phyloP scores from a whole-genome alignment of 1,284 basidiomycete genomes.

The Moesziomyces sp. region DNA sequence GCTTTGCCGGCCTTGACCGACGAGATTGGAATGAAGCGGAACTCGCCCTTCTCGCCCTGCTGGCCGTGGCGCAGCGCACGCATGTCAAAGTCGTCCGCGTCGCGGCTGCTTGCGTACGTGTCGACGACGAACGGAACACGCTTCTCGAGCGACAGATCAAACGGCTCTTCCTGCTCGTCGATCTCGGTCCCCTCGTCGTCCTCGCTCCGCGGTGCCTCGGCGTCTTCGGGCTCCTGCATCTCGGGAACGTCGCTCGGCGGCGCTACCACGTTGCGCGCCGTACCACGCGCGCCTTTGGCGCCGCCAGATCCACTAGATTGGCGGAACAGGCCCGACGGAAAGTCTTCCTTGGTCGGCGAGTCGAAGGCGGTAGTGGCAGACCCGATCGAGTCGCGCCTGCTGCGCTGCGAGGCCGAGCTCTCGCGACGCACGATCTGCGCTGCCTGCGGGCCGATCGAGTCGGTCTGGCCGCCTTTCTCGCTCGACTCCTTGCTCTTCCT shows the following conservation, averaged over 20 bases:
- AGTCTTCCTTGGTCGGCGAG: constrained; percentile 35
- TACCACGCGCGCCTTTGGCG: constrained; percentile 11
- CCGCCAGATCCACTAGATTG: constrained; percentile 6
- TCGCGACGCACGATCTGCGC: constrained; percentile 15
- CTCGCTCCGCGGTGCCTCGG: background rate
- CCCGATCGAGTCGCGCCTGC: constrained; percentile 44
- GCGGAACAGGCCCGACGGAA: constrained; percentile 6
- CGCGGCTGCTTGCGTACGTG: constrained; percentile 17
- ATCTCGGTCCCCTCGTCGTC: constrained; percentile 35
- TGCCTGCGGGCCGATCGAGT: background rate
- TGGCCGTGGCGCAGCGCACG: constrained; percentile 6
- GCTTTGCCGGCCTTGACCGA: constrained; percentile 37
- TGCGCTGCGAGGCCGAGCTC: constrained; percentile 29
- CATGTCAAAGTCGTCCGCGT: constrained; percentile 7
- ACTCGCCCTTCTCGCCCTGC: constrained; percentile 12
- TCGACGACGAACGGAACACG: constrained; percentile 27
- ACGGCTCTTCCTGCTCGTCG: constrained; percentile 22
- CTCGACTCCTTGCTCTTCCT: background rate
- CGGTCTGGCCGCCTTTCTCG: constrained; percentile 2
- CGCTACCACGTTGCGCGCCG: constrained; percentile 25
- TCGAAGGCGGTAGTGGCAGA: constrained; percentile 53
- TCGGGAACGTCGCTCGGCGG: constrained; percentile 52
- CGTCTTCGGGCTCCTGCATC: constrained; percentile 30
- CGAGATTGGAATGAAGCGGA: constrained; percentile 48
- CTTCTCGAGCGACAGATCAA: constrained; percentile 18